These are phyloP conservation scores for Auriscalpium microsporum DNA, from an alignment of 768 basidiomycete genomes.

Conservation along the genomic window DNA sequence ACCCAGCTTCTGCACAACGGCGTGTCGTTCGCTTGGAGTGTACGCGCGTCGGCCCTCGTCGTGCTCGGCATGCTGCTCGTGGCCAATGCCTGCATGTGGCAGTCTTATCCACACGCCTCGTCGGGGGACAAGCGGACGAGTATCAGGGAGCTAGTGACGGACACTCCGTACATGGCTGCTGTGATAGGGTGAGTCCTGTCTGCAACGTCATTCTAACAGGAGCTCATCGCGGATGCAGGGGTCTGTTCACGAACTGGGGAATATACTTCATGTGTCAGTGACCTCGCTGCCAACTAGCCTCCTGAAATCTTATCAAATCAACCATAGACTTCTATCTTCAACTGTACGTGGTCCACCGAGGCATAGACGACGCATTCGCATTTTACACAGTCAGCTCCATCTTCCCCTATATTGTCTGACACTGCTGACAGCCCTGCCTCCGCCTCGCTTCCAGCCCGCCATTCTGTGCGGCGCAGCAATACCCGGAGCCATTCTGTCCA, in stretches of 20 bases:
- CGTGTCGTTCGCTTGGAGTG: conserved; percentile 34
- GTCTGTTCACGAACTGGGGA: conserved; percentile 10
- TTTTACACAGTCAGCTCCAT: conserved; percentile 16
- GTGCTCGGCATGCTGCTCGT: conserved; percentile 13
- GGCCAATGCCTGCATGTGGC: conserved; percentile 17
- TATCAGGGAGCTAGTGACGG: conserved; percentile 9
- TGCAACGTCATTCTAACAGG: background rate
- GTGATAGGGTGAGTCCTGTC: conserved; percentile 10
- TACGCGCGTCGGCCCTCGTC: conserved; percentile 24
- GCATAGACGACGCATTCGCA: conserved; percentile 12
- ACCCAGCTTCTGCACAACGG: conserved; percentile 20
- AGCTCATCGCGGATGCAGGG: background rate
- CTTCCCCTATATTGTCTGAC: background rate
- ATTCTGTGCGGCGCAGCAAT: conserved; percentile 46
- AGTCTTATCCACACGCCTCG: conserved; percentile 2
- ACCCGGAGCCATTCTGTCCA: conserved; percentile 27
- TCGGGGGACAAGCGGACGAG: background rate
- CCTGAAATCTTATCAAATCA: conserved; percentile 15
- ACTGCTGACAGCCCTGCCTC: conserved; percentile 5
- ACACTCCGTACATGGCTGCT: conserved; percentile 15
- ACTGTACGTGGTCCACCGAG: conserved; percentile 15
- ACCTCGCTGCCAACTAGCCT: background rate
- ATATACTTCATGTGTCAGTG: conserved; percentile 19
- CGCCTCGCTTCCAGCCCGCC: conserved; percentile 28
- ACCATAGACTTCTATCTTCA: conserved; percentile 19